Conservation (phyloP, 805 yeast genomes). For the Candida nonsorbophila region DNA sequence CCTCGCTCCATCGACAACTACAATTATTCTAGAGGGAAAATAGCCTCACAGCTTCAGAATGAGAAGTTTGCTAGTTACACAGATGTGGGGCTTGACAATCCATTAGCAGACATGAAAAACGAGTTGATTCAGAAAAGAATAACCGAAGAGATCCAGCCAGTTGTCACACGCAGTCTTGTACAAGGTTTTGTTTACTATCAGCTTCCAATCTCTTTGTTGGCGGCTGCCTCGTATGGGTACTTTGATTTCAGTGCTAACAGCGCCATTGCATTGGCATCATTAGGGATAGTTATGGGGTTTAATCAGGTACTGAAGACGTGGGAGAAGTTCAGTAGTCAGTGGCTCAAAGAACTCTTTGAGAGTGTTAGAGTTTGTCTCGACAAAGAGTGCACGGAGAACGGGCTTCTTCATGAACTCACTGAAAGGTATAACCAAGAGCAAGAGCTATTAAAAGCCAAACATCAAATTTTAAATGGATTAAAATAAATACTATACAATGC, state of each 20-base stretch:
- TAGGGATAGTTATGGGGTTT: conserved; percentile 40
- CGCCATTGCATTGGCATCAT: conserved; percentile 24
- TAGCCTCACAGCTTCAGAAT: conserved; percentile 22
- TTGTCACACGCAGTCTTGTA: conserved; percentile 22
- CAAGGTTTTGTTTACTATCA: conserved; percentile 31
- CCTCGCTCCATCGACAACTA: conserved; percentile 31
- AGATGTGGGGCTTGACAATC: conserved; percentile 16
- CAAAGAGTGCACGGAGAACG: conserved; percentile 31
- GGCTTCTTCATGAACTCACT: conserved; percentile 29
- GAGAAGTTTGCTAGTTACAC: conserved; percentile 16
- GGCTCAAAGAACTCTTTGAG: conserved; percentile 28
- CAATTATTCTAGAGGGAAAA: conserved; percentile 32
- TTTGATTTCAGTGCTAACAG: conserved; percentile 28
- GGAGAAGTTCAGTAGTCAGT: conserved; percentile 21
- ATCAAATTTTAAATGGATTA: conserved; percentile 11
- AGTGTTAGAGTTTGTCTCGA: conserved; percentile 29
- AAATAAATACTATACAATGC: conserved; percentile 4
- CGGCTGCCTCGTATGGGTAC: conserved; percentile 24
- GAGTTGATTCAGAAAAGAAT: conserved; percentile 22
- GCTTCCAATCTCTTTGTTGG: conserved; percentile 27
- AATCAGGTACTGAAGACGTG: conserved; percentile 34
- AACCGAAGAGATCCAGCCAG: conserved; percentile 31
- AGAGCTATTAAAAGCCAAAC: conserved; percentile 9
- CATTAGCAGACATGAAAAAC: conserved; percentile 24
- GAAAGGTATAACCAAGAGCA: conserved; percentile 16